These are phyloP conservation scores for Dothideomycetes sp. DNA, from an alignment of 2,329 filamentous ascomycete species.

Conservation along the genomic window DNA sequence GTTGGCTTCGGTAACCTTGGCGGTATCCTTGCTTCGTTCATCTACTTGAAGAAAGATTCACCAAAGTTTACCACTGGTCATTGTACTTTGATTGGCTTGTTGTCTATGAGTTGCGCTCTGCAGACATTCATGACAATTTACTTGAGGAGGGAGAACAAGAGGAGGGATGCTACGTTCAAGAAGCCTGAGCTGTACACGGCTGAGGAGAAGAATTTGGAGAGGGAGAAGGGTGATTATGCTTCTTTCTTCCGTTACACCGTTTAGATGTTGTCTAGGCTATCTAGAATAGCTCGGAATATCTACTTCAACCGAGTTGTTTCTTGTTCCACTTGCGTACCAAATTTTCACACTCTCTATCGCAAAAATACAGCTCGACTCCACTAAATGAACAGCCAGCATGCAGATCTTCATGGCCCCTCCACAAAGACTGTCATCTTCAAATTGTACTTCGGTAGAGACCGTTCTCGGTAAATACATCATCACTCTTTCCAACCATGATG, in stretches of 20 bases:
- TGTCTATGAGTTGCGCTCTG: slow-evolving; percentile 30
- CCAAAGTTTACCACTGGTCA: slow-evolving; percentile 31
- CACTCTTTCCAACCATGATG: too few relatives aligned
- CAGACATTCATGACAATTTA: slow-evolving; percentile 50
- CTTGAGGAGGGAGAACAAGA: slow-evolving; percentile 47
- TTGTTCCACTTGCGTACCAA: too few relatives aligned
- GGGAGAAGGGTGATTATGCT: slow-evolving; percentile 49
- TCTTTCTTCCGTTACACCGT: slow-evolving; percentile 33
- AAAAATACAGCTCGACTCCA: too few relatives aligned
- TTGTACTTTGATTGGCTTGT: slow-evolving; percentile 25
- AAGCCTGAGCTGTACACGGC: slow-evolving; percentile 42
- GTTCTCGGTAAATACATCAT: too few relatives aligned
- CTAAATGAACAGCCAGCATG: too few relatives aligned
- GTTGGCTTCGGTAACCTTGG: slow-evolving; percentile 40
- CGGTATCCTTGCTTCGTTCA: slow-evolving; percentile 56
- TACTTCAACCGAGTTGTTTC: too few relatives aligned
- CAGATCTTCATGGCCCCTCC: too few relatives aligned
- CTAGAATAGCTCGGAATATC: too few relatives aligned
- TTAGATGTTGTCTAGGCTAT: too few relatives aligned
- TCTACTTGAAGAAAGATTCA: slow-evolving; percentile 29
- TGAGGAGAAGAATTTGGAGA: slow-evolving; percentile 45
- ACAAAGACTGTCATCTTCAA: too few relatives aligned
- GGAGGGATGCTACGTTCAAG: slow-evolving; percentile 43
- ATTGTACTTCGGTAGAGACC: too few relatives aligned
- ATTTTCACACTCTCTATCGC: too few relatives aligned